phyloP scores from a whole-genome alignment of 2,329 filamentous ascomycete genomes.

The Hymenoscyphus salicellus region DNA sequence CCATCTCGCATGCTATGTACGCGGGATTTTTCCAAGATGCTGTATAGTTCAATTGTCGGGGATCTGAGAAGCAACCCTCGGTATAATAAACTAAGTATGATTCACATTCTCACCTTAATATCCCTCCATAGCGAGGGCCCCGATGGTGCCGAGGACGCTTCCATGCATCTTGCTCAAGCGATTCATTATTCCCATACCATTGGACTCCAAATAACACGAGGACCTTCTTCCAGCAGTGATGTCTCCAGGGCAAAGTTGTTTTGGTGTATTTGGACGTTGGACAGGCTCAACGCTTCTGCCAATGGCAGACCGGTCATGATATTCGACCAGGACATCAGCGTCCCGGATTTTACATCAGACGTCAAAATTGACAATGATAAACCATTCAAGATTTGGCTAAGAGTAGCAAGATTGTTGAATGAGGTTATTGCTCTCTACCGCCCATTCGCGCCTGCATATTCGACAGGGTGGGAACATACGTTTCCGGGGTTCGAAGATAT shows the following conservation, averaged over 20 bases:
- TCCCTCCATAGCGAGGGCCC: constrained; percentile 11
- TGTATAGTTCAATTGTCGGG: constrained; percentile 7
- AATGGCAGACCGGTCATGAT: constrained; percentile 11
- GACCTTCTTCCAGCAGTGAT: neutral
- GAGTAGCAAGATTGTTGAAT: constrained; percentile 3
- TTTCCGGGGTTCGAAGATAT: constrained; percentile 10
- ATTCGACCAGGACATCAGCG: constrained; percentile 6
- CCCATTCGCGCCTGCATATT: neutral
- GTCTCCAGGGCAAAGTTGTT: constrained; percentile 2
- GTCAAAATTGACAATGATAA: neutral
- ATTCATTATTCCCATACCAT: constrained; percentile 11
- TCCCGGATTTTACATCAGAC: constrained; percentile 1
- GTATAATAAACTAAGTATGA: constrained; percentile 5
- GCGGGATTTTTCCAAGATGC: constrained; percentile 1
- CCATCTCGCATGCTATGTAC: neutral
- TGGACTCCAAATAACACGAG: constrained; percentile 4
- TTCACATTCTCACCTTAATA: constrained; percentile 6
- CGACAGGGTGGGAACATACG: constrained; percentile 10
- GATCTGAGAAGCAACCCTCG: neutral
- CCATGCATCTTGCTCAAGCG: constrained; percentile 11
- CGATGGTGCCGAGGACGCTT: constrained; percentile 8
- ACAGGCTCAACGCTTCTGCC: constrained; percentile 10
- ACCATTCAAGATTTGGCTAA: constrained; percentile 7
- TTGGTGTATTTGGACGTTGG: constrained; percentile 10
- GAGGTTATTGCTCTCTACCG: constrained; percentile 9